These are phyloP conservation scores for Trametes gibbosa DNA, from an alignment of 768 basidiomycete genomes.

Conservation along the genomic window DNA sequence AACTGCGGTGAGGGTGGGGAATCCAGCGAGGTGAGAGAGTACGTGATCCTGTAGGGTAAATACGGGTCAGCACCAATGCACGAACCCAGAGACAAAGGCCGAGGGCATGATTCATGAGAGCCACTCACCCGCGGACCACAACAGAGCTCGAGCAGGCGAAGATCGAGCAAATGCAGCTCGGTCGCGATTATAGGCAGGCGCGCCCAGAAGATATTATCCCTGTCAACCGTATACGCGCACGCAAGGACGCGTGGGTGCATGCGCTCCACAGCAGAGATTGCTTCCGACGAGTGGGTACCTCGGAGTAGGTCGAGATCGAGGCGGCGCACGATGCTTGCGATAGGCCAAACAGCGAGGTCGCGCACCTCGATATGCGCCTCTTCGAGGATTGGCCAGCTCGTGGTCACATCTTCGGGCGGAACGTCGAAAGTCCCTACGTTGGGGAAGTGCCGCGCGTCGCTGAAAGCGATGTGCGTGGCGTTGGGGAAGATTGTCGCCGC, in stretches of 20 bases:
- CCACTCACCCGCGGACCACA: not conserved
- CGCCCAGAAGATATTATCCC: slow-evolving; percentile 5
- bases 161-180: slow-evolving; percentile 10
- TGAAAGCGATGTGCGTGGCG: not conserved
- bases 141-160: slow-evolving; percentile 1
- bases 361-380: slow-evolving; percentile 9
- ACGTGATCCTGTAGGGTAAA: too few relatives aligned
- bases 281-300: not conserved
- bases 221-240: slow-evolving; percentile 7
- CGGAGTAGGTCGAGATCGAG: slow-evolving; percentile 10
- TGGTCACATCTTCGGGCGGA: not conserved
- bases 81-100: not conserved
- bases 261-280: not conserved
- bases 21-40: not conserved
- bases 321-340: slow-evolving; percentile 5
- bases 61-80: not conserved
- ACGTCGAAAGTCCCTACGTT: not conserved
- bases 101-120: not conserved
- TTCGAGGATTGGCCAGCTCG: slow-evolving; percentile 2
- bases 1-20: not conserved
- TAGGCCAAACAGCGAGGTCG: slow-evolving; percentile 9
- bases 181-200: not conserved
- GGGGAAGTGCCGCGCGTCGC: not conserved
- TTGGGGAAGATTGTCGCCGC: not conserved
- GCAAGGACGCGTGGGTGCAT: slow-evolving; percentile 5